Evolutionary conservation across 2,329 filamentous ascomycete species (phyloP), one percentile per base, ranked within the genome.

Genomic region (Diaporthe sp.): DNA sequence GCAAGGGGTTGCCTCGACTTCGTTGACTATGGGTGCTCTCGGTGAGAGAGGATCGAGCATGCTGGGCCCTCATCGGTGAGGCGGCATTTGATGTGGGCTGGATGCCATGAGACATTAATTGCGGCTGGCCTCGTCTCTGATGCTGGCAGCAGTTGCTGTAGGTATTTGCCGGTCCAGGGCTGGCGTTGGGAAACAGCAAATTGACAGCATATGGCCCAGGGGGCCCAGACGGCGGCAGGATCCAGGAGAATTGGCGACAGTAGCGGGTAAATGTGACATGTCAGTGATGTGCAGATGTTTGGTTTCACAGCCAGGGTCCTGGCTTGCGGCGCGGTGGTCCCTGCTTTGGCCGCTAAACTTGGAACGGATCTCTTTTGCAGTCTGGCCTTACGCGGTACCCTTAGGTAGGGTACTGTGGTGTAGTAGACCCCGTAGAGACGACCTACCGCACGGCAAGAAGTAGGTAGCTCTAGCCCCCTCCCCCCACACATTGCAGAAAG

Each of bases 231-330:
- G 8, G n/a, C 22, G 25, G 8, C 13, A 46, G 39, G 39, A 46
- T 31, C 13, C 37, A 46, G 31, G 19, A 37, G 55, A n/a, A 46
- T 65, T 46, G 60, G 37, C 10, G 39, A 3, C 3, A 46, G 17
- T 31, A 19, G 42, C 9, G 25, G 60, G 37, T 62, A 51, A 68
- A 68, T 68, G 46, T 68, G 62, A 68, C 62, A 9, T 53, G 46
- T 68, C 62, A 68, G 62, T 68, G 62, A 68, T 68, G 62, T 68
- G 62, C 62, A 53, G 62, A 39, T 68, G 62, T 68, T 68, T 68
- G 62, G 62, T 68, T 68, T 68, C 62, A 68, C 62, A 53, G 62
- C 62, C 62, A 67, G 62, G 61, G 62, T 31, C 39, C 62, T 53
- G 62, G 62, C 22, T 37, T 53, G 62, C 46, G 46, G 46, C 62